Evolutionary conservation across 352 stramenopile genomes (phyloP), one percentile per base, ranked within the genome.

Genomic region (Phytophthora tubulina): DNA sequence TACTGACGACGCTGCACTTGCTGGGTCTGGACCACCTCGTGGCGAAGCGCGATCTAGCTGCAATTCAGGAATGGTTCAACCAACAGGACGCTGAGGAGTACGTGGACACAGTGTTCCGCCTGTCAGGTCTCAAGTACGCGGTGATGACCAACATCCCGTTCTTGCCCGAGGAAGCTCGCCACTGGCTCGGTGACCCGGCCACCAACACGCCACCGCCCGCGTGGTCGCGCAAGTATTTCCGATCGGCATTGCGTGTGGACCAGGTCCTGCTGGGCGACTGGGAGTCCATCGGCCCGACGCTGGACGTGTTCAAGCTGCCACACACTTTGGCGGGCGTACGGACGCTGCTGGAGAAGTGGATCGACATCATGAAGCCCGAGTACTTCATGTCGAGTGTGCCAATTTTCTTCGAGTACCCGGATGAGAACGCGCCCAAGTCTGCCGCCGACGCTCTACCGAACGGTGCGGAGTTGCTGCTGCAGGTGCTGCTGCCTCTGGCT

Each of bases 111-210:
- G 84, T 97, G 36, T 97, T 96, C 76, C 60, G 65, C 5, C 67
- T 89, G 14, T 81, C 90, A 10, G 84, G 89, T 31, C 73, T 98
- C 7, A 85, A 88, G 59, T 98, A 98, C 75, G 93, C 89, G 5
- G 88, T 99, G 45, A 98, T 98, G 94, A 99, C 96, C 27, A 99
- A 98, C 77, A 97, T 99, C 81, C 94, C 94, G 59, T 99, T 91
- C 59, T 79, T 89, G 44, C 72, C 75, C 5, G 68, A 86, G 36
- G 84, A 89, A 54, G 79, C 81, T 56, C 75, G 80, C 17, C 79
- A 88, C 71, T 88, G 80, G 78, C 69, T 88, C 30, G 75, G 70
- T 21, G 73, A 88, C 49, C 70, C 75, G 8, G 67, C 61, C 39
- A 82, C 66, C 30, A 79, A 75, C 44, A 78, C 68, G 45, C 60